These are phyloP conservation scores for Astrothelium macrocarpum DNA, from an alignment of 495 filamentous ascomycete species.

Conservation along the genomic window DNA sequence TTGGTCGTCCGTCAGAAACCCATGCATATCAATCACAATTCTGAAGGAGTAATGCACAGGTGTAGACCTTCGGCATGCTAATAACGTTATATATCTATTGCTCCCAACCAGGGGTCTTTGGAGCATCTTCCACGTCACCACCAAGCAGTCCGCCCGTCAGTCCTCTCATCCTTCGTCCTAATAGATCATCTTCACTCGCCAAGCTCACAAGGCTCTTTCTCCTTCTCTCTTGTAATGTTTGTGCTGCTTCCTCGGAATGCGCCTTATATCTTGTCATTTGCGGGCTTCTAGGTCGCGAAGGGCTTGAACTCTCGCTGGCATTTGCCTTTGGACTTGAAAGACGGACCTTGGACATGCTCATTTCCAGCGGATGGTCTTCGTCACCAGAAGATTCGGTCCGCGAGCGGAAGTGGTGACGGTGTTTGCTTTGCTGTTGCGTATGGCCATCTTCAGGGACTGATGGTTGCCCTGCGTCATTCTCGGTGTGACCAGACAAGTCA, in stretches of 20 bases:
- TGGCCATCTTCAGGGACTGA: slow-evolving; percentile 5
- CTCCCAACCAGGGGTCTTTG: neutral
- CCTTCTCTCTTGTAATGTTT: slow-evolving; percentile 26
- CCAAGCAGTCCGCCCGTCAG: slow-evolving; percentile 72
- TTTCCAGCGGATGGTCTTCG: slow-evolving; percentile 72
- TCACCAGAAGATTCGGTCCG: slow-evolving; percentile 61
- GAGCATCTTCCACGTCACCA: neutral
- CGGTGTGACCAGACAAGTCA: neutral
- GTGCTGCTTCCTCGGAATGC: slow-evolving; percentile 29
- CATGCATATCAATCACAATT: too few species aligned
- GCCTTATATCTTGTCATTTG: slow-evolving; percentile 14
- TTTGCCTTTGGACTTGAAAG: neutral
- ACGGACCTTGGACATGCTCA: slow-evolving; percentile 43
- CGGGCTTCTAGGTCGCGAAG: slow-evolving; percentile 26
- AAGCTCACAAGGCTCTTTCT: slow-evolving; percentile 60
- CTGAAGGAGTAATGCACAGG: too few species aligned
- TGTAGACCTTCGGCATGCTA: too few species aligned
- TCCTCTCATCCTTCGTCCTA: slow-evolving; percentile 77
- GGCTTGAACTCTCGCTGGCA: slow-evolving; percentile 11
- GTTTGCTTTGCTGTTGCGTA: slow-evolving; percentile 8
- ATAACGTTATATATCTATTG: neutral
- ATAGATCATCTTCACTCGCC: slow-evolving; percentile 72
- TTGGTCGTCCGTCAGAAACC: too few species aligned
- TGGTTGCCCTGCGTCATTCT: neutral
- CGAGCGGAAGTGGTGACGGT: slow-evolving; percentile 32